phyloP scores from a whole-genome alignment of 352 stramenopile genomes.

The Phytophthora podocarpi region DNA sequence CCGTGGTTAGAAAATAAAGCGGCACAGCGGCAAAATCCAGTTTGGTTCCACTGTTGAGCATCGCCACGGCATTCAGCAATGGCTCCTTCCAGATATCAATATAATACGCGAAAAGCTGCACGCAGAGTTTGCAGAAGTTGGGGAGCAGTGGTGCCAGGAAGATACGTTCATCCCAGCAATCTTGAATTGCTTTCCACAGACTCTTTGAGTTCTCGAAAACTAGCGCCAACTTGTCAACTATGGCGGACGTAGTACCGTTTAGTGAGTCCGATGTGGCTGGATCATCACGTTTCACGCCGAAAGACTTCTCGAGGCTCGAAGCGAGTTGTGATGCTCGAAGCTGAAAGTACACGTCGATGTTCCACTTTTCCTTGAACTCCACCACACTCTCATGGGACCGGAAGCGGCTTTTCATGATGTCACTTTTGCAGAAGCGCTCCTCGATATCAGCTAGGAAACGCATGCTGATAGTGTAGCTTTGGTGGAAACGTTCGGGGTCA shows the following conservation, averaged over 20 bases:
- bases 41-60: slow-evolving; percentile 54
- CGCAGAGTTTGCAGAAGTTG: slow-evolving; percentile 71
- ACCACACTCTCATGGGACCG: slow-evolving; percentile 71
- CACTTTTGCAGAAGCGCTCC: slow-evolving; percentile 52
- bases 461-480: slow-evolving; percentile 84
- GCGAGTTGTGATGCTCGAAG: slow-evolving; percentile 65
- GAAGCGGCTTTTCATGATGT: slow-evolving; percentile 69
- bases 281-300: slow-evolving; percentile 43
- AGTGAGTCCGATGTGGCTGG: slow-evolving; percentile 2
- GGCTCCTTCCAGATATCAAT: slow-evolving; percentile 59
- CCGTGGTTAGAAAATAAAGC: slow-evolving; percentile 49
- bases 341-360: slow-evolving; percentile 90
- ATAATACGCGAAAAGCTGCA: slow-evolving; percentile 74
- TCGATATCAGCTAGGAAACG: slow-evolving; percentile 66
- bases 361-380: slow-evolving; percentile 89
- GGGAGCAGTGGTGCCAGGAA: slow-evolving; percentile 64
- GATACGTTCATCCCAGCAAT: slow-evolving; percentile 66
- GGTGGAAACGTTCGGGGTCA: slow-evolving; percentile 79
- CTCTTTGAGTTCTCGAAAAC: slow-evolving; percentile 58
- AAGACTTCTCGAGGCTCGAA: slow-evolving; percentile 53
- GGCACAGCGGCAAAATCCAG: slow-evolving; percentile 47
- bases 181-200: slow-evolving; percentile 52
- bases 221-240: slow-evolving; percentile 14
- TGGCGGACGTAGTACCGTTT: not conserved
- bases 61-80: slow-evolving; percentile 45